Evolutionary conservation across 176 grass and related monocot species (phyloP).

Genomic region (Oryza meyeriana): DNA sequence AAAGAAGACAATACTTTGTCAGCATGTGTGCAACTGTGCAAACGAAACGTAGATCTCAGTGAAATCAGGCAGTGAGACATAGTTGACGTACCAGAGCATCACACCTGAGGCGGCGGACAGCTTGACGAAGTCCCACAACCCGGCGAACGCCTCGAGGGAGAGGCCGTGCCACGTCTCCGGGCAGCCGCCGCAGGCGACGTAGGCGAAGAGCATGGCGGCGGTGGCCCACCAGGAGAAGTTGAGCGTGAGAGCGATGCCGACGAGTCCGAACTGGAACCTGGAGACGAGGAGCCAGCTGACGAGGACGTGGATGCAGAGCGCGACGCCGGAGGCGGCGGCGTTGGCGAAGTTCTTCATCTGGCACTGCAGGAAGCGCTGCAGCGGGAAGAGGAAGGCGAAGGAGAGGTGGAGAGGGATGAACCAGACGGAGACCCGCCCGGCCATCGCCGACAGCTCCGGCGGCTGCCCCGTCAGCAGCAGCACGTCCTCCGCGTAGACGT

Average conservation of each 20-base stretch:
- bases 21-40: background rate
- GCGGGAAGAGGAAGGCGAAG: conserved; percentile 88
- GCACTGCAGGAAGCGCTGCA: conserved; percentile 93
- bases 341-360: conserved; percentile 78
- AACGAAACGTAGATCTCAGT: background rate
- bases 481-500: conserved; percentile 72
- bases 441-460: conserved; percentile 60
- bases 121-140: conserved; percentile 85
- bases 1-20: background rate
- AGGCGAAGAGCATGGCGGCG: conserved; percentile 42
- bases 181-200: conserved; percentile 68
- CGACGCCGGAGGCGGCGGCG: conserved; percentile 46
- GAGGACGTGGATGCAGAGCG: conserved; percentile 59
- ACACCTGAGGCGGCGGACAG: conserved; percentile 73
- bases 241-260: conserved; percentile 72
- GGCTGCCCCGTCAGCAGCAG: conserved; percentile 70
- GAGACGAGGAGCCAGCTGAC: conserved; percentile 75
- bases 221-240: conserved; percentile 94
- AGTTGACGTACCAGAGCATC: conserved; percentile 66
- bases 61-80: background rate
- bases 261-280: conserved; percentile 54
- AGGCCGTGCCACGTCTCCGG: conserved; percentile 82
- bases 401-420: conserved; percentile 96
- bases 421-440: conserved; percentile 64
- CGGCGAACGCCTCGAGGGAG: conserved; percentile 73